These are phyloP conservation scores for Fusarium haematococcum DNA, from an alignment of 2,329 filamentous ascomycete species.

Conservation along the genomic window DNA sequence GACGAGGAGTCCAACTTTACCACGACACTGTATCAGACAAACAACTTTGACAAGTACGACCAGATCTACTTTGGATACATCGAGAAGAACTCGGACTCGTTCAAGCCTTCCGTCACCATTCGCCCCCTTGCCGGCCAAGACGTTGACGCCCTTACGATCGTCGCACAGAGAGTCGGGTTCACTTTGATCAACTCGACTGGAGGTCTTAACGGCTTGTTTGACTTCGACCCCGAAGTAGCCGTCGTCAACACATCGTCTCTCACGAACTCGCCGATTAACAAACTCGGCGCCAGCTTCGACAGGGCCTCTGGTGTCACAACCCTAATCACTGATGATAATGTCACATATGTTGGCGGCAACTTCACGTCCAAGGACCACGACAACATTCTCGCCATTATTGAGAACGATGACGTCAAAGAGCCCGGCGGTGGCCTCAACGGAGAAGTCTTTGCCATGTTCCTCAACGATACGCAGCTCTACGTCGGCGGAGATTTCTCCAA, in stretches of 20 bases:
- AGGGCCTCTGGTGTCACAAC: slow-evolving; percentile 75
- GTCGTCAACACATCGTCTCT: slow-evolving; percentile 72
- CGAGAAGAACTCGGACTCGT: slow-evolving; percentile 77
- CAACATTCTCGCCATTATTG: slow-evolving; percentile 82
- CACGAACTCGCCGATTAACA: slow-evolving; percentile 78
- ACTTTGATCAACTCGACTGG: slow-evolving; percentile 78
- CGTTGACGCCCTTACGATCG: slow-evolving; percentile 75
- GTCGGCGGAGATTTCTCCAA: slow-evolving; percentile 88
- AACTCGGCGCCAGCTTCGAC: slow-evolving; percentile 77
- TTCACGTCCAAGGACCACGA: slow-evolving; percentile 76
- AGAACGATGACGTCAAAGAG: slow-evolving; percentile 70
- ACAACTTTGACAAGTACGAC: slow-evolving; percentile 97
- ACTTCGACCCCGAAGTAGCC: slow-evolving; percentile 75
- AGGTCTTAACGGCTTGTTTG: slow-evolving; percentile 89
- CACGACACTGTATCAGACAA: slow-evolving; percentile 84
- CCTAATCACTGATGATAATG: slow-evolving; percentile 73
- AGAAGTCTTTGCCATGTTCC: slow-evolving; percentile 77
- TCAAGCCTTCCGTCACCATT: slow-evolving; percentile 85
- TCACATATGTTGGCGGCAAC: slow-evolving; percentile 84
- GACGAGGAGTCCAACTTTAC: slow-evolving; percentile 62
- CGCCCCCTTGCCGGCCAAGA: slow-evolving; percentile 74
- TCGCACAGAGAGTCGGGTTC: slow-evolving; percentile 91
- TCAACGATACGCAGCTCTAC: slow-evolving; percentile 76
- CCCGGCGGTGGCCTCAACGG: slow-evolving; percentile 82
- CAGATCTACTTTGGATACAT: slow-evolving; percentile 88